Conservation (phyloP, 2,329 filamentous ascomycete species). For the Aplosporella prunicola region DNA sequence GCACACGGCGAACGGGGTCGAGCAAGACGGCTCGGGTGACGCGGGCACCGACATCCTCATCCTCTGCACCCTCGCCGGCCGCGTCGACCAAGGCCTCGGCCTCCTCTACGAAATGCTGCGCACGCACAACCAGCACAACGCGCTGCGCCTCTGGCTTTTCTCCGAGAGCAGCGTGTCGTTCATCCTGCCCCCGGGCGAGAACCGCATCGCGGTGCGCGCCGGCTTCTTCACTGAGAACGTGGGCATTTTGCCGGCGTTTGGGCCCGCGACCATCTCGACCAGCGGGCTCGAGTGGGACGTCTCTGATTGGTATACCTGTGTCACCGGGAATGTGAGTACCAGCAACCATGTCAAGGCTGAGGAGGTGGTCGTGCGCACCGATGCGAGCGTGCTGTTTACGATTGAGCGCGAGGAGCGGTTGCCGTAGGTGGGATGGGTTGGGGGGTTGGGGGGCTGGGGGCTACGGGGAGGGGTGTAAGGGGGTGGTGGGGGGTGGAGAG, state of each 20-base stretch:
- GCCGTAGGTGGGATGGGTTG: too few relatives aligned
- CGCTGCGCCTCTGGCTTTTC: slow-evolving; percentile 59
- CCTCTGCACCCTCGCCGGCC: slow-evolving; percentile 75
- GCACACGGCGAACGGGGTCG: slow-evolving; percentile 21
- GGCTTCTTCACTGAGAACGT: slow-evolving; percentile 64
- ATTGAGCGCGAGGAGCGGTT: slow-evolving; percentile 25
- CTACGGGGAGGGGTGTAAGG: too few relatives aligned
- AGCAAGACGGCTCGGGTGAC: too few relatives aligned
- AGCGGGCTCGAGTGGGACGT: slow-evolving; percentile 88
- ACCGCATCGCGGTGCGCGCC: slow-evolving; percentile 55
- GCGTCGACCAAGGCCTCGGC: slow-evolving; percentile 86
- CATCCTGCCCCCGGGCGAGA: slow-evolving; percentile 59
- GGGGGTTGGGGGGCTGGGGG: too few relatives aligned
- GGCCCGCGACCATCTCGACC: slow-evolving; percentile 69
- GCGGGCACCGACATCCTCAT: slow-evolving; percentile 49
- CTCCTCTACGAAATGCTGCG: slow-evolving; percentile 75
- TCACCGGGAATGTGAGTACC: slow-evolving; percentile 40
- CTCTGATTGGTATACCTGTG: slow-evolving; percentile 58
- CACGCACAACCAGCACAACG: slow-evolving; percentile 36
- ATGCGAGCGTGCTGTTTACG: slow-evolving; percentile 39
- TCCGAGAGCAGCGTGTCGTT: slow-evolving; percentile 76
- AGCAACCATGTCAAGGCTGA: slow-evolving; percentile 40
- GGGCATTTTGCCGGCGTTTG: slow-evolving; percentile 76
- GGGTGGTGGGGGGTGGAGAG: too few relatives aligned
- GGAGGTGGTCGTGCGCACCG: slow-evolving; percentile 30